A percentile compares a stretch with the other conserved stretches of the same genome.
Conservation (phyloP, 2,329 filamentous ascomycete genomes). For the Talaromyces sp. region DNA sequence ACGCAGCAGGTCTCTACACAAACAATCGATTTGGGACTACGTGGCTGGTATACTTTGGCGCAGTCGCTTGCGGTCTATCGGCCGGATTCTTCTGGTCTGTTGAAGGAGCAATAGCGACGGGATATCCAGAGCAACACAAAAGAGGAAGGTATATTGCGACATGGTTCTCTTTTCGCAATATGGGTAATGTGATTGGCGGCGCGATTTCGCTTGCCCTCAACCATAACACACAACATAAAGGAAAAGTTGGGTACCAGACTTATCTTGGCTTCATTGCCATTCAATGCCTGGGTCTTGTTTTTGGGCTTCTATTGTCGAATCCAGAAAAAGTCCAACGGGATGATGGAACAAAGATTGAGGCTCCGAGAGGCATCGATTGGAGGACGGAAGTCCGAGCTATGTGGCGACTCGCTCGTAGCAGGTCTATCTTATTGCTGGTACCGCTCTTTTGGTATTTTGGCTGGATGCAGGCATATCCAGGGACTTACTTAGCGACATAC, state of each 20-base stretch:
- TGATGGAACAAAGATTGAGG: conserved; percentile 35
- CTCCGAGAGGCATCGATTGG: conserved; percentile 26
- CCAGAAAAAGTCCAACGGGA: conserved; percentile 46
- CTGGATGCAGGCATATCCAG: conserved; percentile 54
- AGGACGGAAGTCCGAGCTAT: conserved; percentile 39
- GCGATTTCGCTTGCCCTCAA: conserved; percentile 53
- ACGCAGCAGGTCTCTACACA: conserved; percentile 50
- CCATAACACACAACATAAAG: conserved; percentile 40
- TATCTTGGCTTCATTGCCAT: conserved; percentile 35
- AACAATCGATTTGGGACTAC: conserved; percentile 31
- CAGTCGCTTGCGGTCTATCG: conserved; percentile 47
- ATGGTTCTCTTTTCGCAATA: conserved; percentile 48
- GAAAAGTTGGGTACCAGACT: conserved; percentile 47
- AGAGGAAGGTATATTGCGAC: conserved; percentile 41
- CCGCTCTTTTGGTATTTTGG: conserved; percentile 46
- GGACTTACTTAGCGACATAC: conserved; percentile 53
- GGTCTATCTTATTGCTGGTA: conserved; percentile 49
- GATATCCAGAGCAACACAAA: conserved; percentile 47
- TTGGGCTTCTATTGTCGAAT: conserved; percentile 46
- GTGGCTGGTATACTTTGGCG: conserved; percentile 52
- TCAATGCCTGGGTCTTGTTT: conserved; percentile 47
- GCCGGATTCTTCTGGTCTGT: conserved; percentile 53
- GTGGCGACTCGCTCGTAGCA: conserved; percentile 40
- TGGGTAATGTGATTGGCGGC: conserved; percentile 53
- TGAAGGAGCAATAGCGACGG: conserved; percentile 51